Evolutionary conservation across 805 yeast genomes (phyloP), one percentile per base, ranked within the genome.

Genomic region (Torulaspora indica): DNA sequence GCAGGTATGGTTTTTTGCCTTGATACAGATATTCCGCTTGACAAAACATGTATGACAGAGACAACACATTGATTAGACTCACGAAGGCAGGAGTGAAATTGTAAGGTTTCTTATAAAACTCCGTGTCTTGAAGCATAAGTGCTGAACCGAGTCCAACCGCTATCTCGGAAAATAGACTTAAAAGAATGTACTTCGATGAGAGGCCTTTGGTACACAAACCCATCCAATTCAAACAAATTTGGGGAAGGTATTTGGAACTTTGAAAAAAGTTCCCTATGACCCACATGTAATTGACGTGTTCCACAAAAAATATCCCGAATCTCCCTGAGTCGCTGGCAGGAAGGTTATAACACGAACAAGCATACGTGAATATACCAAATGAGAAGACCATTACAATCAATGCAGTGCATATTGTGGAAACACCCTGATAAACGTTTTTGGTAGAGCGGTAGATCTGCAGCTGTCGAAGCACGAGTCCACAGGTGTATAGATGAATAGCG

Each of bases 231-330:
- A 72, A 48, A 8, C 64, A 52, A 2, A 71, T 38, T 39, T 75
- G 79, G 0, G 81, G 79, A 3, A 66, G 22, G 33, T 64, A 56
- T 40, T 63, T 63, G 18, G 67, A 32, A 1, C 60, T 28, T 1
- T 51, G 49, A 0, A 62, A 23, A 8, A 58, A 6, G 28, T 63
- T 61, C 8, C 64, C 61, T 1, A 61, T 32, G 0, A 70, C 45
- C 78, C 77, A 73, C 3, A 71, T 8, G 35, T 49, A 66, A 42
- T 74, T 74, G 3, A 72, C 47, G 25, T 69, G 58, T 47, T 77
- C 81, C 15, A 75, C 48, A 22, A 57, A 52, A 40, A 60, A 64
- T 1, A 72, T 36, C 0, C 70, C 70, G 45, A 56, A 53, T 24
- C 40, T 49, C 1, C 71, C 70, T 20, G 60, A 55, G 18, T 49